Evolutionary conservation across 805 yeast species (phyloP).

Genomic region (Alloascoidea hylecoeti): DNA sequence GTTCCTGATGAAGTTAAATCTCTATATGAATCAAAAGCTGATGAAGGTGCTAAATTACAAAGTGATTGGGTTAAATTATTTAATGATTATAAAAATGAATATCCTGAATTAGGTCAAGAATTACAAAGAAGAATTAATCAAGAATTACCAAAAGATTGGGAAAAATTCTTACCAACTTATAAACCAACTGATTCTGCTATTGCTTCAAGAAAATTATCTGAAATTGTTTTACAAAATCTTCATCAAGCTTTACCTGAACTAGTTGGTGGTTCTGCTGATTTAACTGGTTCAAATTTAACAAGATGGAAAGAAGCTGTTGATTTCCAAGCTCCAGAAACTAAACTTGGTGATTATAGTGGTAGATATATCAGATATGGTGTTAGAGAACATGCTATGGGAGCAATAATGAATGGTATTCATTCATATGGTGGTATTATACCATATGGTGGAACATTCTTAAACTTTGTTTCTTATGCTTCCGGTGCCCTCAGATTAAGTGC

Average conservation of each 20-base stretch:
- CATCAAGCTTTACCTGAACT: conserved; percentile 67
- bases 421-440: conserved; percentile 79
- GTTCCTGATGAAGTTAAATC: not conserved
- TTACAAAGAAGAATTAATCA: conserved; percentile 63
- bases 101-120: conserved; percentile 71
- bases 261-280: conserved; percentile 96
- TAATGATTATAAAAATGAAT: conserved; percentile 46
- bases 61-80: conserved; percentile 61
- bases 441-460: conserved; percentile 96
- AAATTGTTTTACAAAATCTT: conserved; percentile 54
- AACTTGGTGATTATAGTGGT: conserved; percentile 79
- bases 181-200: conserved; percentile 65
- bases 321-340: conserved; percentile 79
- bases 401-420: conserved; percentile 92
- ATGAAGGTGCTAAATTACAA: conserved; percentile 54
- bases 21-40: conserved; percentile 38
- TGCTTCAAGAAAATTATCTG: conserved; percentile 92
- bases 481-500: conserved; percentile 39
- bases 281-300: conserved; percentile 94
- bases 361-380: conserved; percentile 96
- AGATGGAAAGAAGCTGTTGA: conserved; percentile 73
- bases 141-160: conserved; percentile 79
- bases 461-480: conserved; percentile 66
- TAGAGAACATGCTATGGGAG: conserved; percentile 99
- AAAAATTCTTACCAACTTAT: conserved; percentile 61